A percentile compares a stretch with the other conserved stretches of the same genome.
phyloP scores from a whole-genome alignment of 768 basidiomycete genomes.

The Tubosaeta brunneosetosa region DNA sequence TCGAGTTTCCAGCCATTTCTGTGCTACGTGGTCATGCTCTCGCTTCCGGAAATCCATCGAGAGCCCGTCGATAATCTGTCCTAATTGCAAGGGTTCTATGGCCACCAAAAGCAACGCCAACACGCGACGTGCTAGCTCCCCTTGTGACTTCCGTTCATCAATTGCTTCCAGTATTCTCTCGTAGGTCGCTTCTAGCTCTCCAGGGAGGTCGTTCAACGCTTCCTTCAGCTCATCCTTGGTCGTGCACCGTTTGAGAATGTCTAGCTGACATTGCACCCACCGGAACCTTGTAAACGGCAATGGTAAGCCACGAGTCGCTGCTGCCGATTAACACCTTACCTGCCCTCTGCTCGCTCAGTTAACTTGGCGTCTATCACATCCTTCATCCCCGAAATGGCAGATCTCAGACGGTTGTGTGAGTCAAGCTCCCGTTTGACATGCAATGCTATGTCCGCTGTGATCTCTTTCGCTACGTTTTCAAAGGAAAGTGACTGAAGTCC shows the following conservation, averaged over 20 bases:
- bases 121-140: neutral
- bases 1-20: too few relatives aligned
- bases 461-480: neutral
- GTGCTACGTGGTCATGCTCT: too few relatives aligned
- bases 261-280: conserved; percentile 4
- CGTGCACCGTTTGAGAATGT: neutral
- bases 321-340: neutral
- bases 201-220: neutral
- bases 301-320: neutral
- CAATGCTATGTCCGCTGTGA: neutral
- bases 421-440: neutral
- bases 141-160: neutral
- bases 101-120: neutral
- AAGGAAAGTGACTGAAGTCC: neutral
- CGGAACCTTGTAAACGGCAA: neutral
- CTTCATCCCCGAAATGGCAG: neutral
- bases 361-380: neutral
- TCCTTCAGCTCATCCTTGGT: neutral
- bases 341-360: neutral
- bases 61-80: neutral
- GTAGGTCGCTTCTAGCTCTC: neutral
- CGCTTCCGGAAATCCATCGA: neutral
- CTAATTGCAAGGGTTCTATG: neutral
- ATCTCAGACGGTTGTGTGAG: neutral
- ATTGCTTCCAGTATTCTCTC: conserved; percentile 1